Conservation (phyloP, 257 asterid genomes). For the Nicotiana noctiflora region DNA sequence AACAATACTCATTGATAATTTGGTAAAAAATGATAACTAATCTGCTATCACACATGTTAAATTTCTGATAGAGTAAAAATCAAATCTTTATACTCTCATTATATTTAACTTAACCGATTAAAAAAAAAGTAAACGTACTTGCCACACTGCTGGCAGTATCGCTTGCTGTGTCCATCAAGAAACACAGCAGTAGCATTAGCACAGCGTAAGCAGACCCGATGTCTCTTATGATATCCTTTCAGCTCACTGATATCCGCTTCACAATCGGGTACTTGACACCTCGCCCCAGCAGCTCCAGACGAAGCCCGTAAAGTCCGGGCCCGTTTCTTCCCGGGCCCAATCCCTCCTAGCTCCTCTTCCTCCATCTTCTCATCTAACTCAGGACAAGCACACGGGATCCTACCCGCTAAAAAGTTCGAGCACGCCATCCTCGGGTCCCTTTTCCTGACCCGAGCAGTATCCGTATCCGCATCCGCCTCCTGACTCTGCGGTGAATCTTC, state of each 20-base stretch:
- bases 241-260: slow-evolving; percentile 87
- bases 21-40: too few relatives aligned
- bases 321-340: slow-evolving; percentile 58
- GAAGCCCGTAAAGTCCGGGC: slow-evolving; percentile 41
- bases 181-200: slow-evolving; percentile 66
- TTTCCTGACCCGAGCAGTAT: slow-evolving; percentile 51
- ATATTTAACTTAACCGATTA: neutral
- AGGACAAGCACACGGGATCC: slow-evolving; percentile 89
- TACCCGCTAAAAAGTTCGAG: slow-evolving; percentile 82
- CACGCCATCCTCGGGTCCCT: slow-evolving; percentile 84
- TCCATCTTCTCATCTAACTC: slow-evolving; percentile 70
- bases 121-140: slow-evolving; percentile 25
- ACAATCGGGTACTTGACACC: slow-evolving; percentile 88
- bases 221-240: slow-evolving; percentile 89
- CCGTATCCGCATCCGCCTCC: slow-evolving; percentile 6
- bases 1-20: too few relatives aligned
- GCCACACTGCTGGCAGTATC: slow-evolving; percentile 83
- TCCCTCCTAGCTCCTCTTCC: slow-evolving; percentile 36
- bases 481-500: neutral
- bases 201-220: slow-evolving; percentile 74
- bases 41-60: too few relatives aligned
- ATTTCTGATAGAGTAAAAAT: too few relatives aligned
- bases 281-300: slow-evolving; percentile 29
- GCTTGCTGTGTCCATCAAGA: slow-evolving; percentile 74
- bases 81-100: too few relatives aligned